Percentiles rank a stretch among this genome's conserved stretches.
Conservation (phyloP, 2,329 filamentous ascomycete genomes). For the Xylaria multiplex region DNA sequence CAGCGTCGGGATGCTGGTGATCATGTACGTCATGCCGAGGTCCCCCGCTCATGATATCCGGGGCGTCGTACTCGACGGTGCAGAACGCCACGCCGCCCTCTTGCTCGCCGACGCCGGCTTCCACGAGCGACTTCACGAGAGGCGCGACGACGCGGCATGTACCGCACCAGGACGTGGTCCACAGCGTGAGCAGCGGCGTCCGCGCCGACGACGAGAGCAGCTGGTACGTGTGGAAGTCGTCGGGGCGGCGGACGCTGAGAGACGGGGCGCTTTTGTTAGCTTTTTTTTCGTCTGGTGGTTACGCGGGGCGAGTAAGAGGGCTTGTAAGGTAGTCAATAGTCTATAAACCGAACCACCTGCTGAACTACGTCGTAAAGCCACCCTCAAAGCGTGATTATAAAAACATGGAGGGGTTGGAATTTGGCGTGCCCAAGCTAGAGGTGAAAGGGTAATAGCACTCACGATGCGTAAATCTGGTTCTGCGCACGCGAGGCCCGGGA, state of each 20-base stretch:
- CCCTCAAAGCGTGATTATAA: too few relatives aligned
- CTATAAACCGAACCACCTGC: too few relatives aligned
- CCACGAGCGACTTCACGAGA: slow-evolving; percentile 59
- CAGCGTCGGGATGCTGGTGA: slow-evolving; percentile 66
- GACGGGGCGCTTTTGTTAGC: background rate
- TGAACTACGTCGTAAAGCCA: too few relatives aligned
- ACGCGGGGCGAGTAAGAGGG: background rate
- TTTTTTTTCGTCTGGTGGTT: background rate
- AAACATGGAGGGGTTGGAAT: too few relatives aligned
- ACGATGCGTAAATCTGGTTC: slow-evolving; percentile 57
- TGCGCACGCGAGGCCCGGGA: slow-evolving; percentile 43
- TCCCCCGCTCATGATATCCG: slow-evolving; percentile 62
- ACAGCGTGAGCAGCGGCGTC: slow-evolving; percentile 67
- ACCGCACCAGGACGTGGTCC: slow-evolving; percentile 68
- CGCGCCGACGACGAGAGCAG: slow-evolving; percentile 64
- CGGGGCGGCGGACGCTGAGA: slow-evolving; percentile 62
- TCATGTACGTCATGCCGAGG: slow-evolving; percentile 66
- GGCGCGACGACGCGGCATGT: slow-evolving; percentile 64
- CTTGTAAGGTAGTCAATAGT: too few relatives aligned
- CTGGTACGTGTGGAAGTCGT: slow-evolving; percentile 66
- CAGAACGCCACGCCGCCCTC: slow-evolving; percentile 66
- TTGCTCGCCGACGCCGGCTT: slow-evolving; percentile 62
- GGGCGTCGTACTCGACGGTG: slow-evolving; percentile 66
- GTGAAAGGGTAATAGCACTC: slow-evolving; percentile 34
- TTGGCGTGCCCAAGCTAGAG: too few relatives aligned